Base-by-base conservation (phyloP, 208 protist species). In the Trypanosoma lewisi region DNA sequence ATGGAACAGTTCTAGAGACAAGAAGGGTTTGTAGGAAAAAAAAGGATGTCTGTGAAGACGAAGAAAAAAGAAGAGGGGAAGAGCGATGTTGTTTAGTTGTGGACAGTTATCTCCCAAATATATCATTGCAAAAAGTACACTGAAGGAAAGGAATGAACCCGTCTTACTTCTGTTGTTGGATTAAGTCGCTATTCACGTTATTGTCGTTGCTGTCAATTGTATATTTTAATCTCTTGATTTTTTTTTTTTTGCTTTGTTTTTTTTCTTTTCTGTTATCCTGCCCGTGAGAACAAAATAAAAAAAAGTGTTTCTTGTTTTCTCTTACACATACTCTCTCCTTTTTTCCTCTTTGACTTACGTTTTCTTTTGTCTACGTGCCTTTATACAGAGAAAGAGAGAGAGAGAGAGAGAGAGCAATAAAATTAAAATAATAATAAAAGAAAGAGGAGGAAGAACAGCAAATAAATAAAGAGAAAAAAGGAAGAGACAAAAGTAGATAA, bases 1-100 rank as follows among this genome's bases (percentile, higher is more conserved):
- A 63, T 67, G 37, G 47, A 19, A 25, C 61, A 50, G 23, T 67
- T 73, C 31, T 73, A 47, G 8, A 27, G 21, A 8, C 21, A 28
- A n/a, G 25, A 17, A 37, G 37, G 1, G 12, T 8, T 21, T 4
- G 16, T 54, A 23, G 9, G 59, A 51, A 56, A 54, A 11, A 65
- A 7, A 51, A 25, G 27, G 31, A 30, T 28, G 27, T 16, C 9
- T 54, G 9, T 61, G 14, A 68, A 45, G 48, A 47, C 19, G 23
- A n/a, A 48, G 47, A 58, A 11, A 23, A 57, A 5, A 53, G 19
- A 44, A 55, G 41, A 34, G 34, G 62, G 23, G 47, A 21, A 21
- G 56, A 48, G 6, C 42, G n/a, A n/a, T n/a, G n/a, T n/a, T n/a
- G n/a, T n/a, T n/a, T n/a, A n/a, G n/a, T n/a, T n/a, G n/a, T n/a